Base-by-base conservation (phyloP, 176 grass and related monocot species). In the Phoenix dactylifera region DNA sequence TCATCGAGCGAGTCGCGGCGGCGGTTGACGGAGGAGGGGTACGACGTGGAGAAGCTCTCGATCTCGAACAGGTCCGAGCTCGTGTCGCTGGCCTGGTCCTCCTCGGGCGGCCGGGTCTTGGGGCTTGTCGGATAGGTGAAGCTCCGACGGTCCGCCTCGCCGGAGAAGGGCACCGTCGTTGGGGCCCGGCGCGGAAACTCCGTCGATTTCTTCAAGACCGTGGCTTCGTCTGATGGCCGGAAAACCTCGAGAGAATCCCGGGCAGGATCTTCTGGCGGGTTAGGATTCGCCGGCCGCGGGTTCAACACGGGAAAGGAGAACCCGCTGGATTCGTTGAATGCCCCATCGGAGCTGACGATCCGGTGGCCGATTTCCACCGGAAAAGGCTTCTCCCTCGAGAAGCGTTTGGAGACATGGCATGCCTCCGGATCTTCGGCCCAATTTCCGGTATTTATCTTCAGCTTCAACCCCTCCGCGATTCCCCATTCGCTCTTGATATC, bases 11-110 rank as follows among this genome's bases (percentile, higher is more conserved):
- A 78, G 77, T 67, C 80, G 32, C 50, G 60, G 22, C 17, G 50
- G 1, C 74, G 81, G 74, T 72, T 78, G 35, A 44, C 10, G 35
- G 35, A 14, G 35, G 35, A 3, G 35, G 35, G 35, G 35, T 44
- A 44, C 35, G 35, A 44, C 10, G 81, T 76, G 30, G 71, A 75
- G 66, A 85, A 77, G 71, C 77, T 81, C 86, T 89, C 77, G 15
- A 89, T 82, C 74, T 89, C 86, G 77, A 89, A 85, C 63, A 89
- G 77, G 54, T 89, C 81, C 4, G 86, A 85, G 81, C 86, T 89
- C 5, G 81, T 62, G 77, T 89, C 77, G 66, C 86, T 89, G 65
- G 71, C 70, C 12, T 66, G 81, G 44, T 83, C 86, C 16, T 89
- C 86, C 1, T 85, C 81, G 2, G 57, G 26, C 7, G 65, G 26